A percentile compares a stretch with the other conserved stretches of the same genome.
Evolutionary conservation across 2,329 filamentous ascomycete species (phyloP).

Genomic region (Calycina marina): DNA sequence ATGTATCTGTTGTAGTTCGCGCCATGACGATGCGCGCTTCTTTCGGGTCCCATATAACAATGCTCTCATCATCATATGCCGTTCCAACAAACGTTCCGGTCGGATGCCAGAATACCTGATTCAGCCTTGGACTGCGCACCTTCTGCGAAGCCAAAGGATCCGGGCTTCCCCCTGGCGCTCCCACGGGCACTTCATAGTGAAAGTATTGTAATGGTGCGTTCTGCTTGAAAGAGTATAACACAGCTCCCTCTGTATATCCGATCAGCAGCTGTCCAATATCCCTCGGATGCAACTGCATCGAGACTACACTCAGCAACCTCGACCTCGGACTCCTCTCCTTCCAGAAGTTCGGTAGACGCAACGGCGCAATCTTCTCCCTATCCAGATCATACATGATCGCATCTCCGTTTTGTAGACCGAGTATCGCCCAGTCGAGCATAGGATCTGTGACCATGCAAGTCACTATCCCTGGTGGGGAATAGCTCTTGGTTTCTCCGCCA

Average conservation of each 20-base stretch:
- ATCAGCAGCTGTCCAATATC: constrained; percentile 87
- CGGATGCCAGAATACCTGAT: constrained; percentile 85
- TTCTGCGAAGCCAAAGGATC: constrained; percentile 48
- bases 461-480: constrained; percentile 64
- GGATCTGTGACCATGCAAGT: constrained; percentile 68
- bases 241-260: constrained; percentile 78
- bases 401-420: constrained; percentile 72
- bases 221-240: constrained; percentile 90
- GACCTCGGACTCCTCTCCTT: constrained; percentile 53
- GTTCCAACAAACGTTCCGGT: constrained; percentile 37
- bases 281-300: constrained; percentile 72
- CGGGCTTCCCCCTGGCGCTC: constrained; percentile 59
- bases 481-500: constrained; percentile 49
- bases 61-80: constrained; percentile 50
- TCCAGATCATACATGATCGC: constrained; percentile 90
- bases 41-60: constrained; percentile 90
- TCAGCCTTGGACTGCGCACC: constrained; percentile 56
- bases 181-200: constrained; percentile 65
- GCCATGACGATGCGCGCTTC: constrained; percentile 77
- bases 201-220: constrained; percentile 67
- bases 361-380: constrained; percentile 57
- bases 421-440: constrained; percentile 81
- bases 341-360: constrained; percentile 84
- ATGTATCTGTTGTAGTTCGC: constrained; percentile 59
- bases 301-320: constrained; percentile 51